Evolutionary conservation across 2,329 filamentous ascomycete genomes (phyloP).

Genomic region (Aspergillus sp.): DNA sequence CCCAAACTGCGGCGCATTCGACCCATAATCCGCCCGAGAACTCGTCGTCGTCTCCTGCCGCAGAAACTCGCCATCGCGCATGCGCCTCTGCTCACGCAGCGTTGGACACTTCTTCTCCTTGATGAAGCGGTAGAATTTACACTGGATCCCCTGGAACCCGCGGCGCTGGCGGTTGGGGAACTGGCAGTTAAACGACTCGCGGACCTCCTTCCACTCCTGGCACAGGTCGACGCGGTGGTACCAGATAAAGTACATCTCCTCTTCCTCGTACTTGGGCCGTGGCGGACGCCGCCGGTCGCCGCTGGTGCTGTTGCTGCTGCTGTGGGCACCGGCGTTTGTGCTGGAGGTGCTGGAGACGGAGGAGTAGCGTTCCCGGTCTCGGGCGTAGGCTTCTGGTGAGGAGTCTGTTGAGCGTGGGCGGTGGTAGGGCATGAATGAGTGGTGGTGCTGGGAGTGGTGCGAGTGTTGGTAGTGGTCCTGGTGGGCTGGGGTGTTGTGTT

Average conservation of each 20-base stretch:
- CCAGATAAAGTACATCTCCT: constrained; percentile 56
- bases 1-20: constrained; percentile 41
- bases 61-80: constrained; percentile 47
- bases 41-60: constrained; percentile 32
- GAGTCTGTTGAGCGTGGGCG: constrained; percentile 36
- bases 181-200: constrained; percentile 48
- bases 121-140: constrained; percentile 56
- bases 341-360: constrained; percentile 48
- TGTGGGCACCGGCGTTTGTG: constrained; percentile 40
- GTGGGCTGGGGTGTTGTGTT: constrained; percentile 15
- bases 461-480: neutral
- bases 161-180: constrained; percentile 47
- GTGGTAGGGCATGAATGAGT: constrained; percentile 32
- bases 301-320: constrained; percentile 38
- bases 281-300: constrained; percentile 45
- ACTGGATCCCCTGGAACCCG: constrained; percentile 53
- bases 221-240: constrained; percentile 53
- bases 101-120: constrained; percentile 51
- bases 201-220: constrained; percentile 53
- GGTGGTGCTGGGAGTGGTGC: constrained; percentile 25
- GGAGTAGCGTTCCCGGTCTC: constrained; percentile 46
- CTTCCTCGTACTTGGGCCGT: constrained; percentile 52
- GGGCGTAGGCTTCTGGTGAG: constrained; percentile 42
- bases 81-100: constrained; percentile 47
- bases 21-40: constrained; percentile 22